Conservation (phyloP, 2,329 filamentous ascomycete species). For the Hymenoscyphus salicellus region DNA sequence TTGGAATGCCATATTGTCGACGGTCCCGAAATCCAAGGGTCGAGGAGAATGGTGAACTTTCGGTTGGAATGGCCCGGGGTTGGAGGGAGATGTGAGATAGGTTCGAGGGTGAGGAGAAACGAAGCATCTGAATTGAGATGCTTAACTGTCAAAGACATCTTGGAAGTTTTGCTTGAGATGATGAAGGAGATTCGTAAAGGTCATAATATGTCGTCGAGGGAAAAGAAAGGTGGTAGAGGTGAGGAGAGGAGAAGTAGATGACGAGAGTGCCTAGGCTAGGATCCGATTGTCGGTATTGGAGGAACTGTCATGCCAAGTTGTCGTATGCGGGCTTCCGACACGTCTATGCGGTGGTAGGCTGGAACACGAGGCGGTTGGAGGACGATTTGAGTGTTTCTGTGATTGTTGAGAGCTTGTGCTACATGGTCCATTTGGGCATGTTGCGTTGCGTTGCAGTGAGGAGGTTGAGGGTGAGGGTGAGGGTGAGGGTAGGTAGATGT, state of each 20-base stretch:
- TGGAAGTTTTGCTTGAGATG: conserved; percentile 4
- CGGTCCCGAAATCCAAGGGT: conserved; percentile 66
- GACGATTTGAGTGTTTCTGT: neutral
- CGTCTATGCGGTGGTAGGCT: conserved; percentile 1
- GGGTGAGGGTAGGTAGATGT: neutral
- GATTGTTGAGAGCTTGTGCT: neutral
- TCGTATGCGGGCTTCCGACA: neutral
- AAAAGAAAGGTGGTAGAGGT: neutral
- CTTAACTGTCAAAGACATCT: conserved; percentile 62
- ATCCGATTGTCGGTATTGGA: neutral
- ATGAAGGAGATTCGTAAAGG: neutral
- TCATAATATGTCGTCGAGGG: neutral
- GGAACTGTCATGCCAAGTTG: neutral
- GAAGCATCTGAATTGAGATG: conserved; percentile 63
- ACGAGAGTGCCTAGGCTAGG: neutral
- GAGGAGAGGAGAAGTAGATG: neutral
- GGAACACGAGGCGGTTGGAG: neutral
- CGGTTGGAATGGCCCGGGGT: conserved; percentile 39
- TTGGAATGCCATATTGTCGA: conserved; percentile 58
- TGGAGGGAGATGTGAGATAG: conserved; percentile 36
- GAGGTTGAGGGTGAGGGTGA: neutral
- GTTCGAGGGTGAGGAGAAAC: conserved; percentile 59
- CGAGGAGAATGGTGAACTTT: conserved; percentile 65
- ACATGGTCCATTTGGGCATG: neutral
- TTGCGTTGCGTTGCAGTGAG: neutral